Conservation (phyloP, 768 basidiomycete genomes). For the Mycena venus region DNA sequence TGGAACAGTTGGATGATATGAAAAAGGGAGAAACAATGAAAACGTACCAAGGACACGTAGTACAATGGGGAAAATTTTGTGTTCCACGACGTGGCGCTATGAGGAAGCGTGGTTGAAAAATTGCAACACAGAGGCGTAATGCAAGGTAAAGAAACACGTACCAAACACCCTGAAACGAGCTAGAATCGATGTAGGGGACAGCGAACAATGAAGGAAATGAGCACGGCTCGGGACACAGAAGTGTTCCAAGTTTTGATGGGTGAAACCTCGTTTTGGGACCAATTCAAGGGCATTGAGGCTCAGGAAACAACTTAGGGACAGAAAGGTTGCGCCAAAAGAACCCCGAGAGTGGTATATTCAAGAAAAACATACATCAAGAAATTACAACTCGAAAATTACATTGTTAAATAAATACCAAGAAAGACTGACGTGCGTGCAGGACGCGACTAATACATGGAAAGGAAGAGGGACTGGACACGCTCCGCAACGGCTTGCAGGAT, state of each 20-base stretch:
- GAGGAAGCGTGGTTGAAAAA: neutral
- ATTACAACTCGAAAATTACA: neutral
- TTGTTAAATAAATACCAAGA: neutral
- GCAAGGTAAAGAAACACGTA: neutral
- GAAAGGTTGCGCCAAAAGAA: too few relatives aligned
- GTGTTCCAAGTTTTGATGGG: neutral
- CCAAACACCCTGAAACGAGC: neutral
- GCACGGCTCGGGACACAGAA: neutral
- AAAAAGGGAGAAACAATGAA: neutral
- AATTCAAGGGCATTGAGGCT: too few relatives aligned
- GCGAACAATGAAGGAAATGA: too few relatives aligned
- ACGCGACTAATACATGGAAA: neutral
- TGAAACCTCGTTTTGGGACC: neutral
- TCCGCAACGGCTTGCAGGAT: neutral
- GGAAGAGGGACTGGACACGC: neutral
- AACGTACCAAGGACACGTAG: neutral
- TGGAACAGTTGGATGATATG: neutral
- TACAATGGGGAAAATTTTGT: neutral
- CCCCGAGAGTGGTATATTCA: too few relatives aligned
- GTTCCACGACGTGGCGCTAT: neutral
- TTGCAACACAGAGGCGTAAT: neutral
- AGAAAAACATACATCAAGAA: too few relatives aligned
- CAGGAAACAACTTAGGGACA: too few relatives aligned
- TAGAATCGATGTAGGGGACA: neutral
- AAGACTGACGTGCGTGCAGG: neutral